A percentile compares a stretch with the other conserved stretches of the same genome.
These are phyloP conservation scores for Marasmius fiardii DNA, from an alignment of 1,284 basidiomycete genomes.

Conservation along the genomic window DNA sequence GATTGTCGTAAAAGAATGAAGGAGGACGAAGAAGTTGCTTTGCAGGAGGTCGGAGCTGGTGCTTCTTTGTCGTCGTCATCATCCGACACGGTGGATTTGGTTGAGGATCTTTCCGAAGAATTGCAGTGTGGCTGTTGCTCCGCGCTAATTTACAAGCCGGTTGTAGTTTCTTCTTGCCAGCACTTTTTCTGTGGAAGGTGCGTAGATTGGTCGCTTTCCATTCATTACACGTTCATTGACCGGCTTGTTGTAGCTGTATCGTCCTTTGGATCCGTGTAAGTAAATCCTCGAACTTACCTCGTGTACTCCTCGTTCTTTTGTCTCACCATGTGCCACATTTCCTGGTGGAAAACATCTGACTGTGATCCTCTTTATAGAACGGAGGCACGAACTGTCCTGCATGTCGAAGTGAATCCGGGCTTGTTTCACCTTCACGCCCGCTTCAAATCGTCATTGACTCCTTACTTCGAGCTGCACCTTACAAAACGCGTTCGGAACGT, in stretches of 20 bases:
- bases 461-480: slow-evolving; percentile 61
- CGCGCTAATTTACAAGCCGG: slow-evolving; percentile 71
- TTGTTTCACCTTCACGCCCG: slow-evolving; percentile 64
- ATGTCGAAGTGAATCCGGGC: slow-evolving; percentile 63
- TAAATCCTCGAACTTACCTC: slow-evolving; percentile 17
- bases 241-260: slow-evolving; percentile 52
- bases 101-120: slow-evolving; percentile 65
- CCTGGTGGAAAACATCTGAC: background rate
- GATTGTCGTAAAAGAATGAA: slow-evolving; percentile 57
- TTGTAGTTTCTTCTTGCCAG: slow-evolving; percentile 74
- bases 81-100: slow-evolving; percentile 34
- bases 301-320: slow-evolving; percentile 10
- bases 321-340: background rate
- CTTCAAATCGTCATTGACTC: slow-evolving; percentile 69
- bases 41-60: slow-evolving; percentile 10
- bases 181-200: slow-evolving; percentile 86
- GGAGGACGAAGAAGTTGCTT: slow-evolving; percentile 34
- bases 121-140: slow-evolving; percentile 81
- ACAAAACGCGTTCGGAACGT: slow-evolving; percentile 56
- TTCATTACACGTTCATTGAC: background rate
- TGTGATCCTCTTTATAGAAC: slow-evolving; percentile 46
- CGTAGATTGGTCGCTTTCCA: background rate
- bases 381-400: slow-evolving; percentile 78
- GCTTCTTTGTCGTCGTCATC: slow-evolving; percentile 7
- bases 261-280: slow-evolving; percentile 76